These are phyloP conservation scores for Lactarius pseudohatsudake DNA, from an alignment of 768 basidiomycete genomes.

Conservation along the genomic window DNA sequence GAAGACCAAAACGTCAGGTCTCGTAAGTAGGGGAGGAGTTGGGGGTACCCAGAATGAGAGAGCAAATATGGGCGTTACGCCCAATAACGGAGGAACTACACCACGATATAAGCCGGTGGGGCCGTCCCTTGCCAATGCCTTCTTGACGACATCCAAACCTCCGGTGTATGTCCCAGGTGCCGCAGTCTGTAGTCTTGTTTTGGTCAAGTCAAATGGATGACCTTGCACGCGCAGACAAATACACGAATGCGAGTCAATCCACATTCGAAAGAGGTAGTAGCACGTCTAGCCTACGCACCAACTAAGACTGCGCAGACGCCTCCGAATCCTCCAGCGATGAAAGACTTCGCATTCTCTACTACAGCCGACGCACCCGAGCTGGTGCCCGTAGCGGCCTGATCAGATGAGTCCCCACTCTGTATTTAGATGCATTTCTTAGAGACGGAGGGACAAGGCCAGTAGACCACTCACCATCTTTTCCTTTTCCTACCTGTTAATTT, in stretches of 20 bases:
- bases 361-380: constrained; percentile 33
- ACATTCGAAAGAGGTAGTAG: background rate
- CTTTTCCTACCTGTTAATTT: background rate
- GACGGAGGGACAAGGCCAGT: background rate
- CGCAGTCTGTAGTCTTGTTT: constrained; percentile 95
- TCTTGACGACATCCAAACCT: constrained; percentile 90
- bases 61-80: constrained; percentile 98
- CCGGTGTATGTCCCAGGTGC: constrained; percentile 85
- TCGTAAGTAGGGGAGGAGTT: constrained; percentile 27
- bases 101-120: constrained; percentile 85
- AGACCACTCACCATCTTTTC: constrained; percentile 17
- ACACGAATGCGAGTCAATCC: background rate
- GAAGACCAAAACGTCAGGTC: constrained; percentile 8
- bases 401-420: constrained; percentile 22
- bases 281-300: constrained; percentile 51
- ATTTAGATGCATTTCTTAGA: constrained; percentile 1
- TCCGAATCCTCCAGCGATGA: constrained; percentile 92
- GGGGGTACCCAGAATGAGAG: constrained; percentile 88
- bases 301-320: constrained; percentile 86
- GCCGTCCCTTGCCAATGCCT: constrained; percentile 90
- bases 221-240: constrained; percentile 45
- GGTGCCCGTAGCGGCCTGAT: constrained; percentile 11
- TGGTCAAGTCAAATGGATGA: constrained; percentile 97
- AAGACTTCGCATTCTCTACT: constrained; percentile 65
- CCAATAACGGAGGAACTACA: constrained; percentile 89